phyloP scores from a whole-genome alignment of 2,329 filamentous ascomycete genomes.

The Chalara sp. region DNA sequence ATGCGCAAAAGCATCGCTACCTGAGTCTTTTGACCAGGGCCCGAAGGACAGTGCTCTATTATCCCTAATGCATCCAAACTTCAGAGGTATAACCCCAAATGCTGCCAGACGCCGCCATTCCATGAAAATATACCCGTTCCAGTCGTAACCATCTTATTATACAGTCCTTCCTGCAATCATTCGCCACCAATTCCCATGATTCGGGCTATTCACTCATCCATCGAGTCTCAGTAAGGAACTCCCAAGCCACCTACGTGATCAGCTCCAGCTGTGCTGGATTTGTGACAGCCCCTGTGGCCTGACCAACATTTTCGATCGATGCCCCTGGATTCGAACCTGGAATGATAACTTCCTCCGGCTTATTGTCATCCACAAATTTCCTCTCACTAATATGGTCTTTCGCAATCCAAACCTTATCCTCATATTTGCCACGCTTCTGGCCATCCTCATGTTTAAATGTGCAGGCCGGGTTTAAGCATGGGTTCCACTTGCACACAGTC shows the following conservation, averaged over 20 bases:
- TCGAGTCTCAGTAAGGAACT: no score
- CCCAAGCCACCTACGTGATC: conserved; percentile 13
- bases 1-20: conserved; percentile 2
- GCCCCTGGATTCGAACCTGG: conserved; percentile 15
- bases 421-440: conserved; percentile 73
- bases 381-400: conserved; percentile 77
- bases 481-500: conserved; percentile 82
- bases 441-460: conserved; percentile 87
- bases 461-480: conserved; percentile 84
- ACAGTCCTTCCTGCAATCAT: background rate
- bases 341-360: conserved; percentile 44
- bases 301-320: background rate
- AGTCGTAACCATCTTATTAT: background rate
- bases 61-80: conserved; percentile 11
- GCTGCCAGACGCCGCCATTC: conserved; percentile 6
- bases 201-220: no score
- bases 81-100: conserved; percentile 7
- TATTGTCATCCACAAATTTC: conserved; percentile 72
- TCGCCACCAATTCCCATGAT: background rate
- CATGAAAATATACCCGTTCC: background rate
- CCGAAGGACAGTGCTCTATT: conserved; percentile 19
- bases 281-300: no score
- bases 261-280: conserved; percentile 13
- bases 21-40: conserved; percentile 21
- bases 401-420: conserved; percentile 87